Conservation (phyloP, 257 asterid species). For the Henckelia pumila region DNA sequence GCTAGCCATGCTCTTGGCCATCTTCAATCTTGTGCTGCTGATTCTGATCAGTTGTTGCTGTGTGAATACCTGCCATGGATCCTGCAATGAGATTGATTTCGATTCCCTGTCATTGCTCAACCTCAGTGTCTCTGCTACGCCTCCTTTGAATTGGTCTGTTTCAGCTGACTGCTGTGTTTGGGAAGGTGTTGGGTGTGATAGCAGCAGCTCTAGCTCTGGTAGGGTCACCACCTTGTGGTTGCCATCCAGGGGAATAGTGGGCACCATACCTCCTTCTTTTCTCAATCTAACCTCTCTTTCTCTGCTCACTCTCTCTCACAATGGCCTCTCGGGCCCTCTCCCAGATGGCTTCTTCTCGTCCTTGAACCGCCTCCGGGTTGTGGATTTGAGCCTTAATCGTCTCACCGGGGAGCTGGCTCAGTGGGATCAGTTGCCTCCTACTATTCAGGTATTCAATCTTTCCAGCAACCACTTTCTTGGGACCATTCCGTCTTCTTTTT, state of each 20-base stretch:
- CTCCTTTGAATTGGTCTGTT: slow-evolving; percentile 62
- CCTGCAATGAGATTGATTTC: slow-evolving; percentile 52
- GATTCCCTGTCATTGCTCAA: slow-evolving; percentile 51
- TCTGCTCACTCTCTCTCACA: slow-evolving; percentile 55
- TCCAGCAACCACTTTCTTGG: slow-evolving; percentile 78
- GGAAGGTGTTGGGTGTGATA: slow-evolving; percentile 84
- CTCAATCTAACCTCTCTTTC: slow-evolving; percentile 55
- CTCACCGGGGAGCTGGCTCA: slow-evolving; percentile 41
- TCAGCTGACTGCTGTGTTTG: slow-evolving; percentile 71
- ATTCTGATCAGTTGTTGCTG: slow-evolving; percentile 15
- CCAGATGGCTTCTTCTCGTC: slow-evolving; percentile 54
- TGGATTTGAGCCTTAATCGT: slow-evolving; percentile 78
- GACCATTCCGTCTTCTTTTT: slow-evolving; percentile 38
- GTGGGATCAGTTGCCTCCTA: slow-evolving; percentile 41
- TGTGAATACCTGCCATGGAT: slow-evolving; percentile 29
- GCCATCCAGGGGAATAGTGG: slow-evolving; percentile 62
- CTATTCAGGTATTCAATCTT: slow-evolving; percentile 42
- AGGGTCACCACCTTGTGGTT: slow-evolving; percentile 55
- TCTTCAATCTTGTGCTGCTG: slow-evolving; percentile 27
- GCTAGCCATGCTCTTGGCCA: slow-evolving; percentile 55
- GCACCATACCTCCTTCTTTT: slow-evolving; percentile 46
- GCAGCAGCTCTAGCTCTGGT: slow-evolving; percentile 34
- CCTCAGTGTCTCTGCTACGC: slow-evolving; percentile 32
- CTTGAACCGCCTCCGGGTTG: slow-evolving; percentile 32
- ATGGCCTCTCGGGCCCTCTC: slow-evolving; percentile 55